Evolutionary conservation across 78 protist species (phyloP), one percentile per base, ranked within the genome.

Genomic region (Isochrysis galbana): DNA sequence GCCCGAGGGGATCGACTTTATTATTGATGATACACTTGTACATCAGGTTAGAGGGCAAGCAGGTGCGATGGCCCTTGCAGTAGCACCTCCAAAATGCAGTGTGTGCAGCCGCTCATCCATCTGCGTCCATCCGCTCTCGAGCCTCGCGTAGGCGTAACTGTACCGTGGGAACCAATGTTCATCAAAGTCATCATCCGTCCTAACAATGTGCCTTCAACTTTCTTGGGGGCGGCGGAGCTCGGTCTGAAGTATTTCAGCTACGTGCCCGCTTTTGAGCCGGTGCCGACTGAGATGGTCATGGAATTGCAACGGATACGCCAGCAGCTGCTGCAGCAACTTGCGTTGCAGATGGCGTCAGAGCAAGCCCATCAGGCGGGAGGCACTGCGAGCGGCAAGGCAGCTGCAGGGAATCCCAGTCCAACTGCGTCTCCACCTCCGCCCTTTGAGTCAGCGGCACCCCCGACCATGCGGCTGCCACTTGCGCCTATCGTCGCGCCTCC

Each of bases 101-200:
- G 67, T 19, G 67, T 10, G 32, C 10, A 19, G 67, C 32, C 67
- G 67, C 19, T 54, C 32, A 19, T 54, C 32, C 67, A 19, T 54
- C 32, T 19, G 67, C 67, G 67, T 10, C 32, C 67, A 19, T 10
- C 67, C 67, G 67, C 67, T 19, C 67, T 54, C 67, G 67, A 29
- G 77, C 11, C 77, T 23, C 26, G 77, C 77, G 42, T 42, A 3
- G 82, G 42, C 42, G 19, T 2, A 22, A 36, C 36, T 29, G 44
- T 72, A 10, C 82, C 82, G 82, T 72, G 82, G 82, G 82, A 72
- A 42, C 82, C 19, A 2, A 72, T 72, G 82, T 72, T 42, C 82
- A 36, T 72, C 5, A 38, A 42, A 21, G 42, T 72, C 44, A 72
- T 72, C 82, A 25, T 72, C 17, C 82, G 82, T 29, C 82, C 82